Conservation (phyloP, 1,139 yeast species). For the Geotrichum histeridarum region DNA sequence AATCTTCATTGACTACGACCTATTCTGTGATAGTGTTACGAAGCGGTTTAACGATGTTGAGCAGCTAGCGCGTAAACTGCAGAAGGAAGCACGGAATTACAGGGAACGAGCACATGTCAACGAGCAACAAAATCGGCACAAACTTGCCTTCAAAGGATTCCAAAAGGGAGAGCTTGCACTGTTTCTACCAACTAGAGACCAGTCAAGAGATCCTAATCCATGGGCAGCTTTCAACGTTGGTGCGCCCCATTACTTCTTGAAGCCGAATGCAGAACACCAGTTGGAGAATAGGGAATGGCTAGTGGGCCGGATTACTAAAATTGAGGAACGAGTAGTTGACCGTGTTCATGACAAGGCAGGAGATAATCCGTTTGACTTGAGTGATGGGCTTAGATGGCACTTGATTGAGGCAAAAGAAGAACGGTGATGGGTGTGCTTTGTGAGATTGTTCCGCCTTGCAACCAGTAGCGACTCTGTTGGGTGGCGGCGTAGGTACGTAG, state of each 20-base stretch:
- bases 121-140: slow-evolving; percentile 42
- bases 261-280: slow-evolving; percentile 38
- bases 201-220: slow-evolving; percentile 46
- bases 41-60: slow-evolving; percentile 87
- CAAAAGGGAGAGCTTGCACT: slow-evolving; percentile 68
- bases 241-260: slow-evolving; percentile 69
- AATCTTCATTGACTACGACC: slow-evolving; percentile 44
- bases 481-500: too few relatives aligned
- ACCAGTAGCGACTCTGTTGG: not conserved
- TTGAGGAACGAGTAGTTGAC: slow-evolving; percentile 44
- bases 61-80: slow-evolving; percentile 78
- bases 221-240: slow-evolving; percentile 88
- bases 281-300: slow-evolving; percentile 57
- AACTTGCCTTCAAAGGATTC: slow-evolving; percentile 61
- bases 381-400: slow-evolving; percentile 43
- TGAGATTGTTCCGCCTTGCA: not conserved
- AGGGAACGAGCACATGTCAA: slow-evolving; percentile 40
- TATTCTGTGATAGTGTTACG: slow-evolving; percentile 61
- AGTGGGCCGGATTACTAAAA: slow-evolving; percentile 54
- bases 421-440: slow-evolving; percentile 16
- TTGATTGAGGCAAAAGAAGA: slow-evolving; percentile 34
- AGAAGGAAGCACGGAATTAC: slow-evolving; percentile 62
- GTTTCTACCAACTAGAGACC: slow-evolving; percentile 71
- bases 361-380: slow-evolving; percentile 48
- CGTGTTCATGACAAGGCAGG: slow-evolving; percentile 25